Conservation (phyloP, 495 filamentous ascomycete species). For the Tuber brumale region DNA sequence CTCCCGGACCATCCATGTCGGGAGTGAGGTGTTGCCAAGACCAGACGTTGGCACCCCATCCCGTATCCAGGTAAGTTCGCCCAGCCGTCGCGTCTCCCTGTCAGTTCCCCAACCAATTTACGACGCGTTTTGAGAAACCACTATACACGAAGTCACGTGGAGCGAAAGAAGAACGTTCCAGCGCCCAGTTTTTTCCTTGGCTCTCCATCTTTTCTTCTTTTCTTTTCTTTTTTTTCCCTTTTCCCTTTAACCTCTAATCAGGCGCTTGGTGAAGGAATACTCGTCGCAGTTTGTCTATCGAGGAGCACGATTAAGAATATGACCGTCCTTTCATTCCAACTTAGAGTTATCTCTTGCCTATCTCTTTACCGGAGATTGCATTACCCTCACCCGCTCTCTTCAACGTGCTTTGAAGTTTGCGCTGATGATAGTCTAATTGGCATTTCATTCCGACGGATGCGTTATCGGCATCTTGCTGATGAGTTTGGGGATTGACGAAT, state of each 20-base stretch:
- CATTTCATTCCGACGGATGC: neutral
- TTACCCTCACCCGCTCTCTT: neutral
- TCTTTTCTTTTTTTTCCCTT: neutral
- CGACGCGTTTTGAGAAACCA: neutral
- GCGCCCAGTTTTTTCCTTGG: constrained; percentile 1
- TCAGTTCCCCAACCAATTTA: neutral
- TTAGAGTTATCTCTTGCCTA: neutral
- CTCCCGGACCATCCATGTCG: neutral
- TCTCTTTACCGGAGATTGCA: neutral
- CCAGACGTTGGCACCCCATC: neutral
- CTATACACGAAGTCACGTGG: neutral
- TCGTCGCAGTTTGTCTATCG: neutral
- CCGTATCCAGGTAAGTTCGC: constrained; percentile 4
- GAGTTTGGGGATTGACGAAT: constrained; percentile 6
- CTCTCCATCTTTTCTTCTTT: neutral
- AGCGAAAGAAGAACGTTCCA: neutral
- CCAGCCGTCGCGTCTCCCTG: constrained; percentile 4
- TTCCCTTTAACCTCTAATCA: neutral
- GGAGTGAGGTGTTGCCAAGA: neutral
- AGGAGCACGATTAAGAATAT: neutral
- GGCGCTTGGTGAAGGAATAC: neutral
- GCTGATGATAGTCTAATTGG: neutral
- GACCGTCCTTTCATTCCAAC: neutral
- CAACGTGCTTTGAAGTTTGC: neutral
- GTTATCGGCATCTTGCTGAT: constrained; percentile 4